phyloP scores from a whole-genome alignment of 345 rosid genomes.

The Noccaea bulbosa region DNA sequence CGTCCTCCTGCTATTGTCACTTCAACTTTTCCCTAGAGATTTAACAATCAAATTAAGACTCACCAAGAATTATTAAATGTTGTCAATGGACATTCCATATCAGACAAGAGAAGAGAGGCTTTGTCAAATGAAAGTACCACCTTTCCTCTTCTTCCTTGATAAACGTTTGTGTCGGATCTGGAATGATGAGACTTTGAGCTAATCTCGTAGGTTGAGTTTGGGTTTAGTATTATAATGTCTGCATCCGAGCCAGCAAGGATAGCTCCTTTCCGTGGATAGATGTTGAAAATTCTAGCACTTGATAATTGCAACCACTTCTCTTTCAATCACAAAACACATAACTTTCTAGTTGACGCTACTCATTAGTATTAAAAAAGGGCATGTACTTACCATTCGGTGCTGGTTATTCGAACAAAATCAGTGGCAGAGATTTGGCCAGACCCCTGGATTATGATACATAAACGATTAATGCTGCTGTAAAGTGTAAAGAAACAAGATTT shows the following conservation, averaged over 20 bases:
- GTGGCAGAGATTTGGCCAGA: slow-evolving; percentile 75
- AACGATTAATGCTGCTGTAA: not conserved
- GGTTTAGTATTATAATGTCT: slow-evolving; percentile 87
- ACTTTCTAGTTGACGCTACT: not conserved
- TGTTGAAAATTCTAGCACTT: slow-evolving; percentile 90
- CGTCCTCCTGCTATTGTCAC: slow-evolving; percentile 91
- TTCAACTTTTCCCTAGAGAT: slow-evolving; percentile 83
- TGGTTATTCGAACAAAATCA: slow-evolving; percentile 74
- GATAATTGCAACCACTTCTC: slow-evolving; percentile 20
- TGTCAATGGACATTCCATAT: not conserved
- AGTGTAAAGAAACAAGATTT: not conserved
- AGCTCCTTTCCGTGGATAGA: slow-evolving; percentile 95
- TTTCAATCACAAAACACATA: not conserved
- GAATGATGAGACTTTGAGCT: slow-evolving; percentile 82
- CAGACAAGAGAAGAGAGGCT: not conserved
- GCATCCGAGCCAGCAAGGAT: slow-evolving; percentile 95
- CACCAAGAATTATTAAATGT: not conserved
- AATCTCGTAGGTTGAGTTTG: slow-evolving; percentile 77
- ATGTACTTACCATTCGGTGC: slow-evolving; percentile 76
- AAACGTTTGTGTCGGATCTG: slow-evolving; percentile 84
- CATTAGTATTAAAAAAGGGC: not conserved
- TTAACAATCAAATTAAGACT: slow-evolving; percentile 20
- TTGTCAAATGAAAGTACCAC: slow-evolving; percentile 45
- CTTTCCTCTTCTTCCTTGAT: slow-evolving; percentile 79
- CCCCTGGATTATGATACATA: slow-evolving; percentile 51